A percentile compares a stretch with the other conserved stretches of the same genome.
Conservation (phyloP, 2,329 filamentous ascomycete genomes). For the Fusarium tricinctum region DNA sequence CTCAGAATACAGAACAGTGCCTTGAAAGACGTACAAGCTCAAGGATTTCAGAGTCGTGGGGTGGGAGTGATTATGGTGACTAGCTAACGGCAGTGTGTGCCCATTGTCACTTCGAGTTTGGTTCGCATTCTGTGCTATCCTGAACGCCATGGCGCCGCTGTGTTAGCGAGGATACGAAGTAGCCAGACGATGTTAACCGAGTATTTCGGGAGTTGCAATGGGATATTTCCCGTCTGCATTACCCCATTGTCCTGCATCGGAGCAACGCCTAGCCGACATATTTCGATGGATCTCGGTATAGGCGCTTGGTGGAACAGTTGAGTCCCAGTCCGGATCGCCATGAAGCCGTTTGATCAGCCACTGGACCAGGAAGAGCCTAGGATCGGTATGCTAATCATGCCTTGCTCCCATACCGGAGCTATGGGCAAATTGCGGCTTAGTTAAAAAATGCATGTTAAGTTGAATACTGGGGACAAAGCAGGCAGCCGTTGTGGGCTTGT, state of each 20-base stretch:
- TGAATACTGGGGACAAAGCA: not conserved
- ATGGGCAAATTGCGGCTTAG: not conserved
- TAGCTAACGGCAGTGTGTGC: conserved; percentile 3
- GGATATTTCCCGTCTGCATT: not conserved
- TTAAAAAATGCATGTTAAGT: not conserved
- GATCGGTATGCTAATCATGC: not conserved
- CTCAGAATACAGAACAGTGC: conserved; percentile 9
- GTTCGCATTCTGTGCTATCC: conserved; percentile 12
- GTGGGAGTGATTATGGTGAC: conserved; percentile 4
- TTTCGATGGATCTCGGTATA: conserved; percentile 10
- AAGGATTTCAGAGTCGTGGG: not conserved
- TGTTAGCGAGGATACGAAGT: not conserved
- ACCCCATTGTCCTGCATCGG: conserved; percentile 10
- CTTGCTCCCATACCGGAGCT: not conserved
- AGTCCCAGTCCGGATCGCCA: conserved; percentile 8
- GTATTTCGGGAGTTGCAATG: conserved; percentile 1
- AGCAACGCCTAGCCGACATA: conserved; percentile 3
- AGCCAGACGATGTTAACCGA: not conserved
- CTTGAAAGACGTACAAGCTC: conserved; percentile 7
- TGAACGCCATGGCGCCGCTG: conserved; percentile 10
- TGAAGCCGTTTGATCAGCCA: not conserved
- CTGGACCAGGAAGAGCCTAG: conserved; percentile 1
- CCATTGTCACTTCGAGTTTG: conserved; percentile 12
- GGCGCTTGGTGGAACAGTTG: not conserved
- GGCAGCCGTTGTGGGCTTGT: not conserved